Evolutionary conservation across 2,329 filamentous ascomycete species (phyloP).

Genomic region (Aureobasidium sp.): DNA sequence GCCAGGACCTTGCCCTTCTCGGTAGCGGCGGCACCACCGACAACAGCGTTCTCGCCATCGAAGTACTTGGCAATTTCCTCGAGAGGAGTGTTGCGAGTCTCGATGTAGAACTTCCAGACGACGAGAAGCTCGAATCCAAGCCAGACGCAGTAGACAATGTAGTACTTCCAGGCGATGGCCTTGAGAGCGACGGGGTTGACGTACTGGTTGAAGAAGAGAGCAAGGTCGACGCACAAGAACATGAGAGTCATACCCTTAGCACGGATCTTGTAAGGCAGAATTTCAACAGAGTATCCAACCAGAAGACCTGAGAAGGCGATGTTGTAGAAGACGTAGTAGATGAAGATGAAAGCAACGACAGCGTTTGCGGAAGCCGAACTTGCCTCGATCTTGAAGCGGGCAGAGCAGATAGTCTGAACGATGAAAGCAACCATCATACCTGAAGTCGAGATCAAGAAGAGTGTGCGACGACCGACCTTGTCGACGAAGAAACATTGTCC

Average conservation of each 20-base stretch:
- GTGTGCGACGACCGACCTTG: slow-evolving; percentile 27
- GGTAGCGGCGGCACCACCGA: slow-evolving; percentile 30
- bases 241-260: slow-evolving; percentile 39
- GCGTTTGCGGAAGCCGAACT: slow-evolving; percentile 23
- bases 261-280: slow-evolving; percentile 41
- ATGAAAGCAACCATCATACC: slow-evolving; percentile 36
- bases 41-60: slow-evolving; percentile 36
- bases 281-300: slow-evolving; percentile 40
- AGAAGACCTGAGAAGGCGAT: slow-evolving; percentile 38
- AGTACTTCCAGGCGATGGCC: slow-evolving; percentile 25
- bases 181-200: slow-evolving; percentile 28
- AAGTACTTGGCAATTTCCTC: slow-evolving; percentile 42
- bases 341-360: slow-evolving; percentile 29
- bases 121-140: slow-evolving; percentile 27
- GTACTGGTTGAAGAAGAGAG: slow-evolving; percentile 38
- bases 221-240: slow-evolving; percentile 39
- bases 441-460: slow-evolving; percentile 32
- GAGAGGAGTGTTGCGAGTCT: slow-evolving; percentile 38
- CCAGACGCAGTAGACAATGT: slow-evolving; percentile 29
- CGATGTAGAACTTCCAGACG: slow-evolving; percentile 33
- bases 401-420: slow-evolving; percentile 33
- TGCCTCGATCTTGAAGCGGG: slow-evolving; percentile 21
- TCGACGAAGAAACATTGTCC: slow-evolving; percentile 31
- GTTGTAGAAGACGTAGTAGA: slow-evolving; percentile 31
- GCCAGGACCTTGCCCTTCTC: slow-evolving; percentile 26